A percentile compares a stretch with the other conserved stretches of the same genome.
Evolutionary conservation across 2,329 filamentous ascomycete species (phyloP).

Genomic region (Alternaria novae-zelandiae): DNA sequence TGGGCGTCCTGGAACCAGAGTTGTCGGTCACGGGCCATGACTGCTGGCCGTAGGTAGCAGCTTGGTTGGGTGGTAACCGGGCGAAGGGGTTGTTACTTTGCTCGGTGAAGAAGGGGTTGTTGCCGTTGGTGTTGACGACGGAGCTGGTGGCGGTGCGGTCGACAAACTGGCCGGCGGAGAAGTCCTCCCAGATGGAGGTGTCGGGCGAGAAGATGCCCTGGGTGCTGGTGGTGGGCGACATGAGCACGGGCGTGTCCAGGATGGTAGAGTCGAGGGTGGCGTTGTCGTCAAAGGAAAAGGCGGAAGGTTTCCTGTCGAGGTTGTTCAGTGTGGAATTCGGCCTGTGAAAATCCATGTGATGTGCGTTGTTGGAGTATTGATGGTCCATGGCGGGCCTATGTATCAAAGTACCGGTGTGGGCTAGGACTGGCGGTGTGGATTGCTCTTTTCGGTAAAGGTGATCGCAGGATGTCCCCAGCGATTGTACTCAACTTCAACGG

Average conservation of each 20-base stretch:
- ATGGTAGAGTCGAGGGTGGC: constrained; percentile 58
- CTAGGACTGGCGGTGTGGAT: constrained; percentile 49
- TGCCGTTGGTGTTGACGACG: constrained; percentile 50
- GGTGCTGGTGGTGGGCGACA: constrained; percentile 57
- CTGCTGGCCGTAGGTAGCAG: constrained; percentile 56
- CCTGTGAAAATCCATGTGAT: constrained; percentile 48
- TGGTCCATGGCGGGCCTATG: constrained; percentile 50
- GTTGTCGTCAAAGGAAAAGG: constrained; percentile 59
- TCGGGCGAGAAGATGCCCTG: constrained; percentile 60
- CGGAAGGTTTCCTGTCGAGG: constrained; percentile 47
- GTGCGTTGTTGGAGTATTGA: constrained; percentile 27
- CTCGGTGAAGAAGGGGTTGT: constrained; percentile 57
- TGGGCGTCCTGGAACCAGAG: constrained; percentile 76
- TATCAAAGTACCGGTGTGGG: constrained; percentile 50
- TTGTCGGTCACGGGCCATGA: constrained; percentile 68
- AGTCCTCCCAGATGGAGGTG: constrained; percentile 57
- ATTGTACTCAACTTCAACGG: constrained; percentile 16
- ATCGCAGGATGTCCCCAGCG: constrained; percentile 23
- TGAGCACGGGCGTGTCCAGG: constrained; percentile 52
- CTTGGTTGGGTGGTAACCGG: constrained; percentile 61
- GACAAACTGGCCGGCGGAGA: constrained; percentile 49
- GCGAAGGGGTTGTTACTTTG: constrained; percentile 67
- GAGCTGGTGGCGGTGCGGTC: constrained; percentile 47
- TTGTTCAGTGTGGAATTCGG: constrained; percentile 45
- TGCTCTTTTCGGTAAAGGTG: constrained; percentile 43